A percentile compares a stretch with the other conserved stretches of the same genome.
Conservation (phyloP, 805 yeast genomes). For the Kuraishia borneana region DNA sequence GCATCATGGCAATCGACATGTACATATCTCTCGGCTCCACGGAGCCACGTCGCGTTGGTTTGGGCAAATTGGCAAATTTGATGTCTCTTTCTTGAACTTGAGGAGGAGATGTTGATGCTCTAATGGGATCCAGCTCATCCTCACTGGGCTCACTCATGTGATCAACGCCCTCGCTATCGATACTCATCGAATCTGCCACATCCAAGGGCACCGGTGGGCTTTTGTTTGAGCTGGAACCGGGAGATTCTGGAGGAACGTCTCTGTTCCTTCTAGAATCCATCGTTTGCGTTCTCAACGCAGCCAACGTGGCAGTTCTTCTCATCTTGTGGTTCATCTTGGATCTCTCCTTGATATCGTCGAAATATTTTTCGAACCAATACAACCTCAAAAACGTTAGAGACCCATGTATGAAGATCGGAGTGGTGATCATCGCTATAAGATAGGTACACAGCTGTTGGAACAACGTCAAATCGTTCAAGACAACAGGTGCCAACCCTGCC, state of each 20-base stretch:
- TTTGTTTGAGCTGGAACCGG: slow-evolving; percentile 1
- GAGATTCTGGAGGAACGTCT: too few relatives aligned
- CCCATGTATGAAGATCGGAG: slow-evolving; percentile 86
- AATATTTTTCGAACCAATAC: slow-evolving; percentile 81
- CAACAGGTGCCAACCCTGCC: slow-evolving; percentile 81
- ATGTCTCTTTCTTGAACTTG: slow-evolving; percentile 22
- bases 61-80: slow-evolving; percentile 50
- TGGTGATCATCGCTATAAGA: slow-evolving; percentile 51
- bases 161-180: slow-evolving; percentile 6
- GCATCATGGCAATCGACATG: slow-evolving; percentile 74
- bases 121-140: slow-evolving; percentile 9
- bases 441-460: slow-evolving; percentile 78
- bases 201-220: background rate
- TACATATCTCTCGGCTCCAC: slow-evolving; percentile 77
- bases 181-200: background rate
- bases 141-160: slow-evolving; percentile 35
- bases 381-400: slow-evolving; percentile 65
- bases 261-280: slow-evolving; percentile 5
- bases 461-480: slow-evolving; percentile 47
- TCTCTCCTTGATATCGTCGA: slow-evolving; percentile 67
- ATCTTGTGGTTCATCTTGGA: slow-evolving; percentile 74
- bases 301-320: slow-evolving; percentile 70
- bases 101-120: background rate
- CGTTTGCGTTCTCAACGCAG: slow-evolving; percentile 29
- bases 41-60: slow-evolving; percentile 30